phyloP scores from a whole-genome alignment of 2,329 filamentous ascomycete species.

The Coniochaeta pulveracea region DNA sequence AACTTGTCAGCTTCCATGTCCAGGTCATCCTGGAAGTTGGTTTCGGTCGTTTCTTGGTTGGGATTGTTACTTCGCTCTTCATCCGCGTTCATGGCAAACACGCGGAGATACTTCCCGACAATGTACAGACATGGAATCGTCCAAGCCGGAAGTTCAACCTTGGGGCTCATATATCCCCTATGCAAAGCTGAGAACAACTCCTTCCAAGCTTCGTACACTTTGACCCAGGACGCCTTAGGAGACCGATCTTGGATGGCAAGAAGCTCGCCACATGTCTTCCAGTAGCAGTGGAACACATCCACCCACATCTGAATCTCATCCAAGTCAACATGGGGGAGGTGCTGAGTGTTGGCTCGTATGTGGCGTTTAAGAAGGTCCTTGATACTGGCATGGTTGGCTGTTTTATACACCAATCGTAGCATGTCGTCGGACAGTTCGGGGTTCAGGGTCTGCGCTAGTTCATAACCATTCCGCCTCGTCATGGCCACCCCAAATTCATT shows the following conservation, averaged over 20 bases:
- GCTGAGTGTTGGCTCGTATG: constrained; percentile 45
- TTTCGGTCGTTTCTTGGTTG: constrained; percentile 21
- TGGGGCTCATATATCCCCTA: constrained; percentile 65
- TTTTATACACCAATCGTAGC: constrained; percentile 59
- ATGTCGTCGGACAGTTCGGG: constrained; percentile 55
- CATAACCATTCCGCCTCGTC: constrained; percentile 52
- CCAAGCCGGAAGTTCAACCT: constrained; percentile 83
- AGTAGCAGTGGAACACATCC: constrained; percentile 74
- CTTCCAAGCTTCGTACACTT: constrained; percentile 81
- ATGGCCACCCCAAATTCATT: constrained; percentile 63
- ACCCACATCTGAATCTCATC: constrained; percentile 73
- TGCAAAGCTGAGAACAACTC: constrained; percentile 68
- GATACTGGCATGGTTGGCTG: constrained; percentile 54
- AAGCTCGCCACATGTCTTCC: constrained; percentile 70
- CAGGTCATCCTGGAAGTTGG: constrained; percentile 67
- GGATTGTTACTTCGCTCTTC: constrained; percentile 41
- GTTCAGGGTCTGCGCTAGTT: constrained; percentile 62
- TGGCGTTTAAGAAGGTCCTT: constrained; percentile 64
- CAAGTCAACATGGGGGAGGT: constrained; percentile 34
- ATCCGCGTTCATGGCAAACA: constrained; percentile 88
- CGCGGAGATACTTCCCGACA: constrained; percentile 72
- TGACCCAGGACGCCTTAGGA: constrained; percentile 48
- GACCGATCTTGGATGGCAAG: constrained; percentile 49
- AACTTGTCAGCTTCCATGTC: constrained; percentile 66
- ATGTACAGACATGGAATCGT: constrained; percentile 85